A percentile compares a stretch with the other conserved stretches of the same genome.
phyloP scores from a whole-genome alignment of 2,329 filamentous ascomycete species.

The Didymella keratinophila region DNA sequence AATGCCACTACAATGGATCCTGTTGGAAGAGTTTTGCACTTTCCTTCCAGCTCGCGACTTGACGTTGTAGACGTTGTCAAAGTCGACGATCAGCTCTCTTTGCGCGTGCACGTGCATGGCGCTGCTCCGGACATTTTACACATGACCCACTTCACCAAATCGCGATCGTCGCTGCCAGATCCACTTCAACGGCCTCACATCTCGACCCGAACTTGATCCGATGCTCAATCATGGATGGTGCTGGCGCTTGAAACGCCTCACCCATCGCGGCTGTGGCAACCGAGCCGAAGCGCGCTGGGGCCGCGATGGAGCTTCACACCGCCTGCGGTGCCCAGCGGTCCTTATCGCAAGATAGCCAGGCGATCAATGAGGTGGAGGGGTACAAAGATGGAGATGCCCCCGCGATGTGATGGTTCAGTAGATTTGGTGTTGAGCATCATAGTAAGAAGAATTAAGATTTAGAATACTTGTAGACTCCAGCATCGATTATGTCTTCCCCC shows the following conservation, averaged over 20 bases:
- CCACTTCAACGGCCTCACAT: not conserved
- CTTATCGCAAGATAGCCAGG: constrained; percentile 2
- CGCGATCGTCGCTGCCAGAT: constrained; percentile 12
- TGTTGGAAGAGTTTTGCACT: not conserved
- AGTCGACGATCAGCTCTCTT: not conserved
- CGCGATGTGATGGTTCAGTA: not conserved
- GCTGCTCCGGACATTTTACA: constrained; percentile 10
- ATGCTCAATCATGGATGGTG: constrained; percentile 6
- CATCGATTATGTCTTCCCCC: constrained; percentile 10
- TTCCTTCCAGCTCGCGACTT: not conserved
- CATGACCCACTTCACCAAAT: constrained; percentile 17
- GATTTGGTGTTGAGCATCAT: constrained; percentile 4
- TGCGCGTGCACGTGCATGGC: constrained; percentile 3
- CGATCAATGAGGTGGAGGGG: constrained; percentile 5
- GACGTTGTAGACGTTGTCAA: not conserved
- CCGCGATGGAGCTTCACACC: constrained; percentile 1
- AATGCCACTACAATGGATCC: not conserved
- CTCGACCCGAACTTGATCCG: not conserved
- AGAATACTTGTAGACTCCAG: not conserved
- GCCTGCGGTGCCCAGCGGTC: constrained; percentile 5
- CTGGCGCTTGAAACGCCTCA: constrained; percentile 17
- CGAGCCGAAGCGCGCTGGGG: constrained; percentile 9
- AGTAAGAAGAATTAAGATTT: not conserved
- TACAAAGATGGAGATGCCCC: constrained; percentile 19
- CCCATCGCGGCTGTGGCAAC: constrained; percentile 4